These are phyloP conservation scores for Papiliotrema flavescens DNA, from an alignment of 1,284 basidiomycete species.

Conservation along the genomic window DNA sequence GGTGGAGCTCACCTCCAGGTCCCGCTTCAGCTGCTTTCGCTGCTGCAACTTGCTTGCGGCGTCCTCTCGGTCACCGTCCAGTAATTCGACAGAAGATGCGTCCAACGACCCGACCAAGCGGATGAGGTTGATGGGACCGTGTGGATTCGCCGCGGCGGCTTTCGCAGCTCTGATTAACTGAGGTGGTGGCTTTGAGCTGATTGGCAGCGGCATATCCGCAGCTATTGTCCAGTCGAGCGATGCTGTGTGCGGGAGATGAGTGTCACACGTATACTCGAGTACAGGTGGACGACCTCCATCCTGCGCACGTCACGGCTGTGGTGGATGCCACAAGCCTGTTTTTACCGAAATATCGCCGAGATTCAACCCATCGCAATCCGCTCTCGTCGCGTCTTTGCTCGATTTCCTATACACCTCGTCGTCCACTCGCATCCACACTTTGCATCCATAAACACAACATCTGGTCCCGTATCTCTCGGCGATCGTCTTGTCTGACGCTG, in stretches of 20 bases:
- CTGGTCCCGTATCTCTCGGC: too few relatives aligned
- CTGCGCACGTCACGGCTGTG: background rate
- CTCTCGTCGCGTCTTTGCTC: background rate
- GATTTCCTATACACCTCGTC: background rate
- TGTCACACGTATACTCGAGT: too few relatives aligned
- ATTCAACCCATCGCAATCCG: background rate
- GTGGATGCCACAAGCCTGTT: background rate
- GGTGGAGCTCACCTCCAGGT: conserved; percentile 34
- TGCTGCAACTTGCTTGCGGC: conserved; percentile 2
- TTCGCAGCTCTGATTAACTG: conserved; percentile 26
- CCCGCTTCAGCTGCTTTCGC: conserved; percentile 37
- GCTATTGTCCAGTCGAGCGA: too few relatives aligned
- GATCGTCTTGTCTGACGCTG: too few relatives aligned
- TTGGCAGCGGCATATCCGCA: too few relatives aligned
- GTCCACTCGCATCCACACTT: background rate
- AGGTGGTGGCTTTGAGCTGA: conserved; percentile 16
- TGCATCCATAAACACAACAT: too few relatives aligned
- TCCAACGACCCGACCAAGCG: conserved; percentile 40
- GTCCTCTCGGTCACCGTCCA: conserved; percentile 15
- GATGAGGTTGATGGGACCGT: conserved; percentile 42
- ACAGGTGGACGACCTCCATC: background rate
- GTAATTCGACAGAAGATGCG: conserved; percentile 8
- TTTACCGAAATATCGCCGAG: background rate
- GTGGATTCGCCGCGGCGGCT: conserved; percentile 28
- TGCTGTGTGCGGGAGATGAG: background rate